Base-by-base conservation (phyloP, 1,284 basidiomycete genomes). In the Thelephora terrestris region DNA sequence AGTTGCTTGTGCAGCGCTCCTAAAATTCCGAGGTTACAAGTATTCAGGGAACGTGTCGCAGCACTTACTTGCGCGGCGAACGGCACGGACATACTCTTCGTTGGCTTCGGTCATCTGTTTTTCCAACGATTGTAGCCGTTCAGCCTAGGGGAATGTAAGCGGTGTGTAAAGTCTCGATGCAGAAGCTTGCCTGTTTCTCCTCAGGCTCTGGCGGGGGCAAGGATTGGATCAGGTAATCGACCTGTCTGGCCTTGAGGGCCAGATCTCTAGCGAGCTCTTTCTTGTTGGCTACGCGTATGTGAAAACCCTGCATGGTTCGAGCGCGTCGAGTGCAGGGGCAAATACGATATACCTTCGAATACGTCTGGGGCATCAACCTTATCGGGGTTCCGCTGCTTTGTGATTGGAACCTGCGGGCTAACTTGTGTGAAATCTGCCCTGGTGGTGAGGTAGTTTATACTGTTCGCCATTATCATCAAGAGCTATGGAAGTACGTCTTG, bases 161-260 rank as follows among this genome's bases (percentile, higher is more conserved):
- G 39, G 32, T 23, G n/a, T 42, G 32, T 35, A 27, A 21, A 36
- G 7, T 43, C n/a, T 21, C 23, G 17, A 48, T 46, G 12, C n/a
- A 23, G 4, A 29, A 21, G 58, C 69, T 37, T 46, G 79, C 85
- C 74, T 86, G 83, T 21, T 70, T 71, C 59, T 85, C 80, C 59
- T 88, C 84, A 4, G 79, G 70, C 57, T 86, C 82, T 2, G 84
- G 79, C 43, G 78, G 75, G 0, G 88, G 87, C 16, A 91, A 62
- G 0, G 81, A 81, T 49, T 85, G 75, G 38, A 91, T 86, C 43
- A 91, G 73, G 55, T 78, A 81, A 57, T 91, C 83, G 40, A 91
- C 75, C 61, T 91, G 87, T 58, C 91, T 91, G 16, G 87, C 86
- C 59, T 91, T 91, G 29, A 79, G 72, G 39, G 91, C 74, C 37